These are phyloP conservation scores for Golubevia sp. DNA, from an alignment of 1,284 basidiomycete genomes.

Conservation along the genomic window DNA sequence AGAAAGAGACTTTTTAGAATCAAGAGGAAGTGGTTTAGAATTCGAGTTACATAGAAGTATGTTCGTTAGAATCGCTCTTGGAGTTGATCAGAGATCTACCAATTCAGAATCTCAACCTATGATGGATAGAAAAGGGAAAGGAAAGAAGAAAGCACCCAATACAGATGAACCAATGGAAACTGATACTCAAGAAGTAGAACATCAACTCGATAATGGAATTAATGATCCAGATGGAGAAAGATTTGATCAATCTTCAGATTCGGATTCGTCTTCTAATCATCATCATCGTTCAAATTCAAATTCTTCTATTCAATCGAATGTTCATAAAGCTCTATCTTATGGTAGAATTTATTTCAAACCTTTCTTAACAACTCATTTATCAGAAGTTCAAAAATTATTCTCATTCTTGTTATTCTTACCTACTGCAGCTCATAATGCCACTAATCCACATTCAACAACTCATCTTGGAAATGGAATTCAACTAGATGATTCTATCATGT, in stretches of 20 bases:
- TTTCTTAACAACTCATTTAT: slow-evolving; percentile 71
- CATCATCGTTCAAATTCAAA: no score
- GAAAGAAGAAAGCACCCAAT: slow-evolving; percentile 3
- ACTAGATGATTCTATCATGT: no score
- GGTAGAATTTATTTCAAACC: slow-evolving; percentile 72
- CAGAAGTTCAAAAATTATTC: slow-evolving; percentile 78
- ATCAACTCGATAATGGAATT: no score
- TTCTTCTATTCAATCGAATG: no score
- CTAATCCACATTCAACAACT: no score
- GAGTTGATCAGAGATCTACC: not conserved
- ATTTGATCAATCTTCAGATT: no score
- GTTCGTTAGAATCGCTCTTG: slow-evolving; percentile 41
- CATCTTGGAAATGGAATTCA: no score
- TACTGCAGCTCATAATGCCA: not conserved
- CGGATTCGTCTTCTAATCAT: no score
- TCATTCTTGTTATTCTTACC: slow-evolving; percentile 76
- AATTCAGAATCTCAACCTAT: not conserved
- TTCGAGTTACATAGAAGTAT: slow-evolving; percentile 42
- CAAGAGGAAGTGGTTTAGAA: slow-evolving; percentile 32
- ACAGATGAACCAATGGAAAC: not conserved
- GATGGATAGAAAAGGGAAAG: slow-evolving; percentile 1
- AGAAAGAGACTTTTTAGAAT: slow-evolving; percentile 22
- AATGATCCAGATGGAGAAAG: no score
- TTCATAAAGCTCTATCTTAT: slow-evolving; percentile 71
- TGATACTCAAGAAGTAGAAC: no score